Evolutionary conservation across 2,329 filamentous ascomycete species (phyloP).

Genomic region (Niveomyces coronatus): DNA sequence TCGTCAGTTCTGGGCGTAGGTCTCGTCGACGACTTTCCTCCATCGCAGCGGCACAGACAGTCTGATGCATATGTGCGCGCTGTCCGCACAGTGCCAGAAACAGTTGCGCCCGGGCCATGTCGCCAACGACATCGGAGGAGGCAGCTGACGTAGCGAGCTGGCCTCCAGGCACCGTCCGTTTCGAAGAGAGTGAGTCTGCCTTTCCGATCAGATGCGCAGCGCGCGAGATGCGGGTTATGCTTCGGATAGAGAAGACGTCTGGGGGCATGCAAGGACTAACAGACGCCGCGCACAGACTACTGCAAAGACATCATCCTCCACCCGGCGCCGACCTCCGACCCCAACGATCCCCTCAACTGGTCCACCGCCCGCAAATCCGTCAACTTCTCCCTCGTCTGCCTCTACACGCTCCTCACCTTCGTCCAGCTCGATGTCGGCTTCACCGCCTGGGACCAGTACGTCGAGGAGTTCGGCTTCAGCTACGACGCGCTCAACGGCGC

Average conservation of each 20-base stretch:
- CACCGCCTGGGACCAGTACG: constrained; percentile 8
- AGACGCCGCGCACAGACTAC: not conserved
- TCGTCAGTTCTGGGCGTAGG: no score
- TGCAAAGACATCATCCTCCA: constrained; percentile 13
- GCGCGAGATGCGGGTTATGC: not conserved
- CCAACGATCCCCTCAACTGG: constrained; percentile 57
- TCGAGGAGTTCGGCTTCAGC: constrained; percentile 6
- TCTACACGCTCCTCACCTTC: constrained; percentile 29
- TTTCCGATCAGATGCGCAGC: not conserved
- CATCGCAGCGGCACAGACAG: no score
- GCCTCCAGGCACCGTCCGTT: constrained; percentile 4
- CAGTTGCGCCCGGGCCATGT: no score
- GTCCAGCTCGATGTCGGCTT: constrained; percentile 9
- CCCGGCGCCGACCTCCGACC: constrained; percentile 16
- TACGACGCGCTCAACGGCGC: constrained; percentile 8
- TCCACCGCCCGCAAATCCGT: constrained; percentile 18
- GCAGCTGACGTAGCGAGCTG: not conserved
- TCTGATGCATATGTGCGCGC: no score
- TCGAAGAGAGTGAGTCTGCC: constrained; percentile 5
- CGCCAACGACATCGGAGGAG: no score
- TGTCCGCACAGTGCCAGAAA: no score
- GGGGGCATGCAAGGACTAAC: not conserved
- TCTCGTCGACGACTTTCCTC: no score
- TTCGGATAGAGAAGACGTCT: not conserved
- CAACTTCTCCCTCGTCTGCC: constrained; percentile 20